A percentile compares a stretch with the other conserved stretches of the same genome.
phyloP scores from a whole-genome alignment of 768 basidiomycete genomes.

The Termitomyces heimii region DNA sequence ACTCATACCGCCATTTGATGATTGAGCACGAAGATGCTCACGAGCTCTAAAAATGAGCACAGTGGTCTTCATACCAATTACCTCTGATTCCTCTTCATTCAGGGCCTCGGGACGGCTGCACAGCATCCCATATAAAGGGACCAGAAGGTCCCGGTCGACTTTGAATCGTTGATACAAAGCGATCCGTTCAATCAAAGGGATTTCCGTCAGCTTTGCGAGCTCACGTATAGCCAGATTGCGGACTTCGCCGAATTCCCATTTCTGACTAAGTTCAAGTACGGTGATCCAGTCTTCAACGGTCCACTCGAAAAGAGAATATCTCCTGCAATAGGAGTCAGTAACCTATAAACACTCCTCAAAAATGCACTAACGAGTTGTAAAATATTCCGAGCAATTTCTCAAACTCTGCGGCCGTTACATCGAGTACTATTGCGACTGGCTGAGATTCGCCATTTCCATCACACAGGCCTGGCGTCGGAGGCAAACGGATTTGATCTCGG shows the following conservation, averaged over 20 bases:
- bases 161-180: slow-evolving; percentile 47
- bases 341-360: background rate
- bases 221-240: slow-evolving; percentile 44
- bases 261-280: slow-evolving; percentile 46
- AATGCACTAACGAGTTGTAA: slow-evolving; percentile 42
- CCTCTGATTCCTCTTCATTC: slow-evolving; percentile 44
- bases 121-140: slow-evolving; percentile 46
- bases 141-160: slow-evolving; percentile 41
- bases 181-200: slow-evolving; percentile 21
- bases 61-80: slow-evolving; percentile 52
- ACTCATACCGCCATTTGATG: slow-evolving; percentile 26
- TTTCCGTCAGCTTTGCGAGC: slow-evolving; percentile 6
- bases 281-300: slow-evolving; percentile 44
- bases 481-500: slow-evolving; percentile 24
- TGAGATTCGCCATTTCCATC: slow-evolving; percentile 32
- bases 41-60: slow-evolving; percentile 48
- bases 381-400: slow-evolving; percentile 47
- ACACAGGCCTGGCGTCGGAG: slow-evolving; percentile 22
- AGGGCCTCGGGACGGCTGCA: slow-evolving; percentile 48
- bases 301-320: slow-evolving; percentile 51
- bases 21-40: slow-evolving; percentile 36
- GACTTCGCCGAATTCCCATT: slow-evolving; percentile 39
- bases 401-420: slow-evolving; percentile 33
- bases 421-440: slow-evolving; percentile 32
- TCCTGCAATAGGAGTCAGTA: slow-evolving; percentile 25